Conservation (phyloP, 2,329 filamentous ascomycete genomes). For the Ascochyta viciae-villosae region DNA sequence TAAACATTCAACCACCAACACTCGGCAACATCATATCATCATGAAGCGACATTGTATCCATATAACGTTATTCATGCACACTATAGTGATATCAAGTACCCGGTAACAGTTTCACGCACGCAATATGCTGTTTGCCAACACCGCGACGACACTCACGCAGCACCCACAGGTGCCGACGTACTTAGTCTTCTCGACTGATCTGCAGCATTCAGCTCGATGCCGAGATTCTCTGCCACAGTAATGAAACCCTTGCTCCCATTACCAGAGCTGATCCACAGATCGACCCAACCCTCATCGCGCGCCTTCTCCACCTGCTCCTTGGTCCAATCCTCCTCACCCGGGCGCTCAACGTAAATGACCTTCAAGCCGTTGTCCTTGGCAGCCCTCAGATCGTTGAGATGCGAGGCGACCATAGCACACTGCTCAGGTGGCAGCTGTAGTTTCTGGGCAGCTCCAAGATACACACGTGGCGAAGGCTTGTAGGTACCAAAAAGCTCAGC, state of each 20-base stretch:
- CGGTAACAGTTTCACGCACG: not conserved
- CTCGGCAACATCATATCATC: not conserved
- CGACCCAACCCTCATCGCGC: slow-evolving; percentile 67
- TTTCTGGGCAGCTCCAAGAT: slow-evolving; percentile 69
- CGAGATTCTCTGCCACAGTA: slow-evolving; percentile 51
- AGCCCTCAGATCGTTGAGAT: slow-evolving; percentile 71
- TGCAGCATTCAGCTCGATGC: slow-evolving; percentile 25
- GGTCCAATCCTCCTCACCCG: slow-evolving; percentile 69
- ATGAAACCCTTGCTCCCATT: slow-evolving; percentile 59
- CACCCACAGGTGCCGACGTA: slow-evolving; percentile 22
- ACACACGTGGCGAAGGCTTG: slow-evolving; percentile 74
- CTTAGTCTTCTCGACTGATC: slow-evolving; percentile 19
- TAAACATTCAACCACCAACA: not conserved
- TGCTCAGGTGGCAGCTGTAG: slow-evolving; percentile 65
- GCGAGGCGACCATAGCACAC: slow-evolving; percentile 80
- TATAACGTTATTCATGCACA: not conserved
- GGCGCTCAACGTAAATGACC: slow-evolving; percentile 77
- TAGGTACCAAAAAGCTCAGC: slow-evolving; percentile 76
- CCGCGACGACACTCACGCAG: not conserved
- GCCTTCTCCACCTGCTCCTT: slow-evolving; percentile 59
- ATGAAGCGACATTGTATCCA: not conserved
- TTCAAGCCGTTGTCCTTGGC: slow-evolving; percentile 70
- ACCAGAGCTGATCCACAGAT: slow-evolving; percentile 57
- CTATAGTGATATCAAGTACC: not conserved
- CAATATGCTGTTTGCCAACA: not conserved